Evolutionary conservation across 2,329 filamentous ascomycete genomes (phyloP), one percentile per base, ranked within the genome.

Genomic region (Phaeosphaeria sp.): DNA sequence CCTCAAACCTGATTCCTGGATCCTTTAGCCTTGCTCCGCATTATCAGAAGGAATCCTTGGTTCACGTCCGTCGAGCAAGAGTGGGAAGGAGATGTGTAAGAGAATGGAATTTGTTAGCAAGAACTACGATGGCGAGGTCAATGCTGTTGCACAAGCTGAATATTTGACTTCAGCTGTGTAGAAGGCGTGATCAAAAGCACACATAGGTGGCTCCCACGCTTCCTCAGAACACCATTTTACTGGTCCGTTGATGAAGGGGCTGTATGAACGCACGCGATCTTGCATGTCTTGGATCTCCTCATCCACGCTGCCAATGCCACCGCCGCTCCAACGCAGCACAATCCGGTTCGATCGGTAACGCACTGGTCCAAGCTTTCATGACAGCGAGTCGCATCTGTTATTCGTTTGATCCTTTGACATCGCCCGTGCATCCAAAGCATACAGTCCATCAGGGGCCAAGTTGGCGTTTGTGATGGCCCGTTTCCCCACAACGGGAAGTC

Each of bases 401-500:
- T 66, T 71, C 53, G 66, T 65, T 54, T 46, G 56, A 41, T 46
- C 59, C 56, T 46, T 58, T 53, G 49, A 52, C 42, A 23, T 54
- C 54, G 46, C 20, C 42, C 55, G 39, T 49, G 55, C 50, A 51
- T 59, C 46, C 55, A 43, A 33, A 54, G 49, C 46, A 56, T 58
- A 41, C 42, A 13, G 30, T 36, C 30, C 13, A 50, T 18, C 46
- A 58, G 63, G 59, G 58, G 58, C 61, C 41, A 27, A 49, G 58
- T 62, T 62, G 55, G 62, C 63, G 54, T 52, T 49, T 46, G 46
- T 54, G 11, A 63, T 39, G 46, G 53, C 54, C 47, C 54, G 54
- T 69, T 63, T 63, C 33, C 66, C 65, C 68, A 62, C 62, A 58
- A 60, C 46, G 60, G 50, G 57, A 51, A 67, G 68, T 69, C 69